Evolutionary conservation across 2,329 filamentous ascomycete species (phyloP).

Genomic region (Waltergamsia citrina): DNA sequence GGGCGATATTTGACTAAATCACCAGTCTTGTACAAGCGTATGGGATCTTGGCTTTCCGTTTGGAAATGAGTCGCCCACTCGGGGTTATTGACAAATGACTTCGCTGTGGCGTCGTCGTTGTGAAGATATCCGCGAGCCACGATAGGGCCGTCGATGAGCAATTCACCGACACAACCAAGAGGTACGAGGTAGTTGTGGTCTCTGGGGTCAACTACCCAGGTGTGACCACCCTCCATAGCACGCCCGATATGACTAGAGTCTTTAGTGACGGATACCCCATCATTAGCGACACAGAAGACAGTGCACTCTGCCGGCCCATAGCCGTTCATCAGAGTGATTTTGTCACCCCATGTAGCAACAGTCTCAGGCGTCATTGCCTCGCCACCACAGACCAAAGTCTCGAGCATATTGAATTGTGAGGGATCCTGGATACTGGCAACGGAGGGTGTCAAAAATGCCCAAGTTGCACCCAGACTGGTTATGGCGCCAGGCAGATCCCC

Average conservation of each 20-base stretch:
- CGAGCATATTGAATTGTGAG: conserved; percentile 5
- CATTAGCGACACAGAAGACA: background rate
- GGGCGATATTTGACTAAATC: conserved; percentile 31
- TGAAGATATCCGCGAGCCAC: conserved; percentile 13
- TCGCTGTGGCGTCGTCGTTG: conserved; percentile 11
- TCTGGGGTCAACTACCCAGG: conserved; percentile 20
- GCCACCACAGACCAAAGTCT: conserved; percentile 7
- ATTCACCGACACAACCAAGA: conserved; percentile 13
- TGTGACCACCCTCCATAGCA: conserved; percentile 1
- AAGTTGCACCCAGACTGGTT: conserved; percentile 1
- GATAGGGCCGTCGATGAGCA: conserved; percentile 15
- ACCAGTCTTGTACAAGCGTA: conserved; percentile 32
- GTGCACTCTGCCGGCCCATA: conserved; percentile 12
- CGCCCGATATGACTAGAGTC: conserved; percentile 4
- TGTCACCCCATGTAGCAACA: conserved; percentile 3
- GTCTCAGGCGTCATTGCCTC: conserved; percentile 6
- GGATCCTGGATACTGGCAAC: conserved; percentile 8
- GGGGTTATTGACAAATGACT: conserved; percentile 22
- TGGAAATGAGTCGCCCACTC: conserved; percentile 7
- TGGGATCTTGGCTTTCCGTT: conserved; percentile 10
- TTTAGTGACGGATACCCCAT: background rate
- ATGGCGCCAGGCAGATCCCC: conserved; percentile 14
- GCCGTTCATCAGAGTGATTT: background rate
- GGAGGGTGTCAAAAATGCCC: conserved; percentile 8
- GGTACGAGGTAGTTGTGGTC: conserved; percentile 17